phyloP scores from a whole-genome alignment of 441 rosid genomes.

The Raphanus hybrid region DNA sequence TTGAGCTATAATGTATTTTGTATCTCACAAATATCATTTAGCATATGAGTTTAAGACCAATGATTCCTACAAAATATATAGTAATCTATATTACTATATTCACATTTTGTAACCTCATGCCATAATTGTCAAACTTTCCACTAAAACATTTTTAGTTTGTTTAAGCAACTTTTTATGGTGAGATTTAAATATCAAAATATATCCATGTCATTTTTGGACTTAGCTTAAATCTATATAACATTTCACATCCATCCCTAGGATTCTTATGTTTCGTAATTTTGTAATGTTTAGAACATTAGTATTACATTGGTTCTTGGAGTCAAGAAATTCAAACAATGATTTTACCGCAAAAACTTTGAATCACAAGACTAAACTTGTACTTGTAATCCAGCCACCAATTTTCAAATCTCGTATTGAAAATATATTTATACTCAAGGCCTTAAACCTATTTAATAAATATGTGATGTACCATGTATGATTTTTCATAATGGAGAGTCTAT shows the following conservation, averaged over 20 bases:
- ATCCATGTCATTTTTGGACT: background rate
- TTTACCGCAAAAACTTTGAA: background rate
- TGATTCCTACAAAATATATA: background rate
- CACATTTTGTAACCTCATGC: background rate
- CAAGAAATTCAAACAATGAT: background rate
- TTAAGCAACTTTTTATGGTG: no score
- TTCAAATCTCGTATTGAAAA: background rate
- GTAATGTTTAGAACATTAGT: background rate
- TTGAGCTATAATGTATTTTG: no score
- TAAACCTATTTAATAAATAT: background rate
- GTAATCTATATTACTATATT: no score
- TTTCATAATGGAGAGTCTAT: background rate
- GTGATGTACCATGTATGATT: background rate
- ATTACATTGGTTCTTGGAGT: background rate
- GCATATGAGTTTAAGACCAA: background rate
- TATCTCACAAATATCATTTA: no score
- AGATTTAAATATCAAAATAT: background rate
- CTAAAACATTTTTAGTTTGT: background rate
- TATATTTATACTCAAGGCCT: background rate
- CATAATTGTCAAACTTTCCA: background rate
- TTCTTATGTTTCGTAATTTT: no score
- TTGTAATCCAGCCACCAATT: background rate
- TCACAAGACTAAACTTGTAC: background rate
- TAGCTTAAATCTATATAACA: background rate
- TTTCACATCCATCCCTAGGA: background rate